Base-by-base conservation (phyloP, 305 asterid species). In the Ilex paraguariensis region DNA sequence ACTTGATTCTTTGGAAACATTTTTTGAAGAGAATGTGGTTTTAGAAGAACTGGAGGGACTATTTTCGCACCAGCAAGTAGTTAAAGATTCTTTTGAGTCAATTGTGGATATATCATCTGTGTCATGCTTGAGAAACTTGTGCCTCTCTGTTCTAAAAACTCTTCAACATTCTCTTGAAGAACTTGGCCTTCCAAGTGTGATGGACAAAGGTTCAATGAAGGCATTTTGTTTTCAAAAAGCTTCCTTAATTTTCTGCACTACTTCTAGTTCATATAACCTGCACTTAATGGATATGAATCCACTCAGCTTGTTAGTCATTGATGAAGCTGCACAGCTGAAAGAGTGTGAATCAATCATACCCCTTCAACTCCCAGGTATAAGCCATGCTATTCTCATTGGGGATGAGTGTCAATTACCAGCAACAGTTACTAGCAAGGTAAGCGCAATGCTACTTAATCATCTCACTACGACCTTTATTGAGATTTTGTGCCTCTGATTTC, bases 261-360 rank as follows among this genome's bases (percentile, higher is more conserved):
- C 79, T 57, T 81, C 87, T 48, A 71, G 87, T 10, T 66, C 95
- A 0, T 86, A 52, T 56, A 76, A 56, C 68, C 70, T 86, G 28
- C 87, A 86, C 46, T 46, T 59, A 7, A 6, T 65, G 31, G 60
- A 66, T 62, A 62, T 65, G 61, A 75, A 81, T 36, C 84, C 87
- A 5, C 69, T 82, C 21, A 71, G 70, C 2, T 52, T 82, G 44
- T 62, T 88, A 69, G 81, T 88, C 54, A 59, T 86, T 31, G 95
- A 88, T 57, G 92, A 88, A 72, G 95, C 96, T 16, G 84, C 96
- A 32, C 90, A 84, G 54, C 76, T 86, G 8, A 86, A 83, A 68
- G 96, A 88, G 69, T 73, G 87, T 46, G 95, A 88, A 69, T 67
- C 88, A 10, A 32, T 74, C 28, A 81, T 86, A 54, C 86, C 95